Conservation (phyloP, 2,329 filamentous ascomycete genomes). For the Chrysosphaeria jannelii region DNA sequence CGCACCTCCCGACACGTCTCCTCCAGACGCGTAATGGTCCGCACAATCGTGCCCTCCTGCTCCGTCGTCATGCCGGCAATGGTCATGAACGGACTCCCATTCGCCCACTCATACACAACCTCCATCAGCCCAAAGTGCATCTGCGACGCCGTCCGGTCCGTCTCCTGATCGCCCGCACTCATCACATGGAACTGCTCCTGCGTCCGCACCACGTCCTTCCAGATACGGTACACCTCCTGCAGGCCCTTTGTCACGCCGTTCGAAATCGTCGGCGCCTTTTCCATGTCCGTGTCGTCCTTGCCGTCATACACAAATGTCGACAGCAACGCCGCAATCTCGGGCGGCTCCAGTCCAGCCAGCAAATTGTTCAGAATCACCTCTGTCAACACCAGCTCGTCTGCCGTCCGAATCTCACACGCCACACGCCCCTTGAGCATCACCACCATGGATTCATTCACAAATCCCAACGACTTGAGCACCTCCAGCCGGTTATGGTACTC, state of each 20-base stretch:
- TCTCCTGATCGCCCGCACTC: constrained; percentile 61
- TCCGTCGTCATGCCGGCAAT: constrained; percentile 92
- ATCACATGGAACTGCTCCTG: constrained; percentile 85
- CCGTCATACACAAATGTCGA: constrained; percentile 96
- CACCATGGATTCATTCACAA: constrained; percentile 62
- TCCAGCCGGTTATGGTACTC: constrained; percentile 90
- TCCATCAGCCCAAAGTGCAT: constrained; percentile 85
- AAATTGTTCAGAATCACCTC: constrained; percentile 94
- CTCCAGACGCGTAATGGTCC: constrained; percentile 76
- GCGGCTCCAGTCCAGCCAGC: constrained; percentile 76
- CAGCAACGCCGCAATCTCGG: constrained; percentile 82
- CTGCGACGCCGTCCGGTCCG: constrained; percentile 61
- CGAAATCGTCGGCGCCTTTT: constrained; percentile 49
- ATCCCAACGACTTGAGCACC: constrained; percentile 71
- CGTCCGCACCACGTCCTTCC: constrained; percentile 71
- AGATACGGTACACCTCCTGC: constrained; percentile 63
- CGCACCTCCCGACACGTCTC: constrained; percentile 95
- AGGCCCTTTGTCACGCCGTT: constrained; percentile 55
- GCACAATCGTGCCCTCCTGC: constrained; percentile 85
- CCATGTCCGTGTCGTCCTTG: constrained; percentile 30
- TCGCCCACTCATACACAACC: constrained; percentile 94
- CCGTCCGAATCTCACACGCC: constrained; percentile 90
- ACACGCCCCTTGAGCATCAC: constrained; percentile 96
- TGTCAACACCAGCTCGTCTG: constrained; percentile 83
- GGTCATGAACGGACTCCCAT: constrained; percentile 93